A percentile compares a stretch with the other conserved stretches of the same genome.
Evolutionary conservation across 306 rosid species (phyloP).

Genomic region (Pyrus betulifolia): DNA sequence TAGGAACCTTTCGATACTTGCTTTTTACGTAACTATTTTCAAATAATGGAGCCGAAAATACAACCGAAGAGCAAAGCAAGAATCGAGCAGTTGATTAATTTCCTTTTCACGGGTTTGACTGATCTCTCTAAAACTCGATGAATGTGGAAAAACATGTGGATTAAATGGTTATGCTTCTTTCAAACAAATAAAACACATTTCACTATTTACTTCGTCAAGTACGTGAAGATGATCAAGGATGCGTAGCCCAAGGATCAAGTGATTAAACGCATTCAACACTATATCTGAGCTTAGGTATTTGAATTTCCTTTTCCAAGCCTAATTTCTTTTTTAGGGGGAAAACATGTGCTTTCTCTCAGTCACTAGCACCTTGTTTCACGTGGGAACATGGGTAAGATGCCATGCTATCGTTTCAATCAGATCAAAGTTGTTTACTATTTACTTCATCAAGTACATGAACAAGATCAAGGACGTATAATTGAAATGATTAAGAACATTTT

Average conservation of each 20-base stretch:
- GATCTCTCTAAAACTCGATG: neutral
- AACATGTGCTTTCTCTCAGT: constrained; percentile 4
- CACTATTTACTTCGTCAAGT: neutral
- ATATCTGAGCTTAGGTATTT: neutral
- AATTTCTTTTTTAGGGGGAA: neutral
- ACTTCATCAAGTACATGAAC: neutral
- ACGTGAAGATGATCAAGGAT: neutral
- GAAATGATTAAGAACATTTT: neutral
- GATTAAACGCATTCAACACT: neutral
- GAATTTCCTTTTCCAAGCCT: neutral
- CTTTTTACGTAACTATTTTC: neutral
- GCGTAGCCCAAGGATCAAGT: neutral
- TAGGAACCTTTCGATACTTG: neutral
- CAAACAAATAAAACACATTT: too few relatives aligned
- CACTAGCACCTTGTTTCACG: constrained; percentile 22
- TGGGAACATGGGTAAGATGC: constrained; percentile 12
- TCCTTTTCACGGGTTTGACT: neutral
- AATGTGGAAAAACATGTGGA: neutral
- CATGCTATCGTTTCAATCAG: neutral
- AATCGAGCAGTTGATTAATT: neutral
- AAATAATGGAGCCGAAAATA: too few relatives aligned
- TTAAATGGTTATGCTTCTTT: too few relatives aligned
- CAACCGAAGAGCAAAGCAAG: neutral
- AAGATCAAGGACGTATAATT: neutral
- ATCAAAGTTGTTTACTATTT: neutral